A percentile compares a stretch with the other conserved stretches of the same genome.
Evolutionary conservation across 2,329 filamentous ascomycete genomes (phyloP).

Genomic region (Colletotrichum lentis): DNA sequence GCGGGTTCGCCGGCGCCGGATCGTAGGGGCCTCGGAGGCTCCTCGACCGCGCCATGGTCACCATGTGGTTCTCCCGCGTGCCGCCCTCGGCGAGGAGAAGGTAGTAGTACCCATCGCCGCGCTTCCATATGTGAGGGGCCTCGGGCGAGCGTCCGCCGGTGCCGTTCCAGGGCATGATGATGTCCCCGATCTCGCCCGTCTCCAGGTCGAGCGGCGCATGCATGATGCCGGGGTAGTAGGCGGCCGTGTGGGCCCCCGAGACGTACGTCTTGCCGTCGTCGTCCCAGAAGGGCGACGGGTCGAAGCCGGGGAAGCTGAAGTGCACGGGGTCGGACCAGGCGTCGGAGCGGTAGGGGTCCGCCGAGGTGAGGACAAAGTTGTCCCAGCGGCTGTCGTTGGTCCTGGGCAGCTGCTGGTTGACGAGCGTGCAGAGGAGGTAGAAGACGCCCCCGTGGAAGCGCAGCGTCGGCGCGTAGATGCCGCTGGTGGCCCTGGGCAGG

Average conservation of each 20-base stretch:
- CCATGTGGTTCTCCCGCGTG: conserved; percentile 58
- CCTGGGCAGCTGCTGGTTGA: conserved; percentile 18
- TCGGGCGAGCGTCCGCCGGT: conserved; percentile 56
- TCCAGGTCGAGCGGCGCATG: conserved; percentile 51
- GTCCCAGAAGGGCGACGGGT: conserved; percentile 65
- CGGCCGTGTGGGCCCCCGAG: conserved; percentile 46
- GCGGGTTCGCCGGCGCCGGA: conserved; percentile 53
- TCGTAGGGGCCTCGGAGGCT: conserved; percentile 56
- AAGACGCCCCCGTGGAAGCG: conserved; percentile 54
- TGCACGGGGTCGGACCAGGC: conserved; percentile 43
- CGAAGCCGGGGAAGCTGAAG: conserved; percentile 45
- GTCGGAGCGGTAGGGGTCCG: conserved; percentile 39
- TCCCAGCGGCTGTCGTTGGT: conserved; percentile 32
- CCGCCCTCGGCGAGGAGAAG: conserved; percentile 62
- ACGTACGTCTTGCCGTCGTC: conserved; percentile 63
- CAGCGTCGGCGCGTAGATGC: conserved; percentile 59
- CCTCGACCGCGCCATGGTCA: conserved; percentile 56
- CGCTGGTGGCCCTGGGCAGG: conserved; percentile 46
- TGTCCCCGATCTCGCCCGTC: conserved; percentile 51
- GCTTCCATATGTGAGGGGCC: conserved; percentile 63
- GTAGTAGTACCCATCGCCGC: conserved; percentile 62
- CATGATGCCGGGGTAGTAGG: conserved; percentile 47
- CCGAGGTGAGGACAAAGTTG: conserved; percentile 37
- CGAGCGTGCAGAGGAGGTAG: conserved; percentile 53
- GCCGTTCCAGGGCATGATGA: conserved; percentile 57